Percentiles rank a stretch among this genome's conserved stretches.
Conservation (phyloP, 192 early-diverging fungal genomes). For the Phycomyces nitens region DNA sequence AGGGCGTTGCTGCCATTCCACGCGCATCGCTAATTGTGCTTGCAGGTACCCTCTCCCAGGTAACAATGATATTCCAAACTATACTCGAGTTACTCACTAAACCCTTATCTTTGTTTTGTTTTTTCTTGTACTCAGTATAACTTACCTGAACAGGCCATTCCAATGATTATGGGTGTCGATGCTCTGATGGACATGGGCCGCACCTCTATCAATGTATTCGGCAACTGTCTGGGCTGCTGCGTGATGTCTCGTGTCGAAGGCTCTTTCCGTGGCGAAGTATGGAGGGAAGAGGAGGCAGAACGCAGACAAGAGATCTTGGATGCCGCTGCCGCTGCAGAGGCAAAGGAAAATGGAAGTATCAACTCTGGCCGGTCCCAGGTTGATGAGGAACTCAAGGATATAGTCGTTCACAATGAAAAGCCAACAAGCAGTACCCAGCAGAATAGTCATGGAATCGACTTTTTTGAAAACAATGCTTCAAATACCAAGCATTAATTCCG, state of each 20-base stretch:
- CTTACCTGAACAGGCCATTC: constrained; percentile 54
- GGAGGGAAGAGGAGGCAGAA: constrained; percentile 31
- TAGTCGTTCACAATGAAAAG: not conserved
- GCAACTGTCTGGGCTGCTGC: constrained; percentile 66
- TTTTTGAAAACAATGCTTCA: too few species aligned
- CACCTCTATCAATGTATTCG: constrained; percentile 65
- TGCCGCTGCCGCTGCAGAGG: not conserved
- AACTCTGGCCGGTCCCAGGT: not conserved
- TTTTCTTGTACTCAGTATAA: constrained; percentile 28
- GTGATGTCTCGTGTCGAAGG: constrained; percentile 68
- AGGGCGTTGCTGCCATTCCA: constrained; percentile 61
- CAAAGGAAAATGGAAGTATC: not conserved
- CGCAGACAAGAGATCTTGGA: constrained; percentile 8
- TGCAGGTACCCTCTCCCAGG: constrained; percentile 41
- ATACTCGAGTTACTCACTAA: too few species aligned
- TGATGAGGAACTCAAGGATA: not conserved
- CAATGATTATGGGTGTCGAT: constrained; percentile 69
- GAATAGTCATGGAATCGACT: too few species aligned
- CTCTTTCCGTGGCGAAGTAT: constrained; percentile 51
- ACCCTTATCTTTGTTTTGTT: not conserved
- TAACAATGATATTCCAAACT: too few species aligned
- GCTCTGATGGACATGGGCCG: constrained; percentile 77
- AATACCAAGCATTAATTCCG: too few species aligned
- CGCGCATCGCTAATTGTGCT: constrained; percentile 63
- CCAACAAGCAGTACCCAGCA: not conserved